Percentiles rank a stretch among this genome's conserved stretches.
These are phyloP conservation scores for Nicotiana knightiana DNA, from an alignment of 257 asterid genomes.

Conservation along the genomic window DNA sequence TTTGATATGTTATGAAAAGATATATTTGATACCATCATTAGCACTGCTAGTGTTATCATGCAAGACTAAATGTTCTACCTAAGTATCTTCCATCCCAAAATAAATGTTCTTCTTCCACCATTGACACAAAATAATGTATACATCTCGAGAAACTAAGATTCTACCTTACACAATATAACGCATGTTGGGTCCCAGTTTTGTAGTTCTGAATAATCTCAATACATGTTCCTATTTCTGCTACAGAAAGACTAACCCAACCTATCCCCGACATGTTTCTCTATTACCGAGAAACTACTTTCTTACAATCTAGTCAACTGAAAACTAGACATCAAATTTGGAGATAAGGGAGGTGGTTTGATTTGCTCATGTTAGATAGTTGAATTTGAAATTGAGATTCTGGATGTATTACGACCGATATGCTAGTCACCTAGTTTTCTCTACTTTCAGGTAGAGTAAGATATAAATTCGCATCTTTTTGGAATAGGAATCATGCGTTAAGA, in stretches of 20 bases:
- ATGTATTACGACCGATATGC: background rate
- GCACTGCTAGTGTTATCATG: background rate
- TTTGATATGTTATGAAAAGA: background rate
- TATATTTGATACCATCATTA: background rate
- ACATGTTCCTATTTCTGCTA: background rate
- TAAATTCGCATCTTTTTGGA: slow-evolving; percentile 98
- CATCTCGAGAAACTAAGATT: background rate
- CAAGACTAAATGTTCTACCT: background rate
- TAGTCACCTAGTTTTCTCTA: slow-evolving; percentile 7
- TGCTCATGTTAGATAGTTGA: background rate
- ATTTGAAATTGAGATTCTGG: background rate
- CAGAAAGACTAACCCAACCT: background rate
- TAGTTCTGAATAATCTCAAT: background rate
- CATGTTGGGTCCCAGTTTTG: background rate
- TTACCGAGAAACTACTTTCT: background rate
- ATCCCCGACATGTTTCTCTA: background rate
- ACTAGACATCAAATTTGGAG: background rate
- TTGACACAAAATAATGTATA: background rate
- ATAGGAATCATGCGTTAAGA: slow-evolving; percentile 72
- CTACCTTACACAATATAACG: background rate
- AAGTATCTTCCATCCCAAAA: background rate
- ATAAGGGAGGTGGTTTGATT: background rate
- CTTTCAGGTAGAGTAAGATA: slow-evolving; percentile 87
- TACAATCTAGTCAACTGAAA: background rate
- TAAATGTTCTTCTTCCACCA: background rate